Conservation (phyloP, 768 basidiomycete species). For the Boletellus sp. region DNA sequence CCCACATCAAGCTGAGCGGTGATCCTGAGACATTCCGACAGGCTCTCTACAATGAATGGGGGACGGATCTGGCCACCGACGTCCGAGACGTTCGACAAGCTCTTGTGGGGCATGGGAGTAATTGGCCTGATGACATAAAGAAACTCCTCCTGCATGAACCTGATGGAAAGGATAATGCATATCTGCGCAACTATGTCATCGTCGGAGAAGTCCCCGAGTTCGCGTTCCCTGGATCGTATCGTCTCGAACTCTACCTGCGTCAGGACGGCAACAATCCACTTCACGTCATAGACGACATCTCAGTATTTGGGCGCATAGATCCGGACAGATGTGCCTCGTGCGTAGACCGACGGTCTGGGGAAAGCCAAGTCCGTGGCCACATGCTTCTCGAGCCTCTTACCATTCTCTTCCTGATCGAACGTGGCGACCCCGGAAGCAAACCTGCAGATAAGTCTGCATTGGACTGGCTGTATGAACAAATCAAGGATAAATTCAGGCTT, state of each 20-base stretch:
- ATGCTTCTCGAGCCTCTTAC: conserved; percentile 15
- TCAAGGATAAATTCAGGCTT: too few species aligned
- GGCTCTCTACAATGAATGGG: too few species aligned
- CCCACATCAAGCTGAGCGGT: too few species aligned
- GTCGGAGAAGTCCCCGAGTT: conserved; percentile 14
- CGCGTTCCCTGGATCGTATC: conserved; percentile 16
- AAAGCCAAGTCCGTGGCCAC: conserved; percentile 12
- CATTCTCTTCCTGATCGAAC: conserved; percentile 6
- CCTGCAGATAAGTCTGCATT: too few species aligned
- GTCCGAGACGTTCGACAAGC: too few species aligned
- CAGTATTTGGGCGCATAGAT: conserved; percentile 8
- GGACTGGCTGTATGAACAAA: too few species aligned
- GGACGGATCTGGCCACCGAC: too few species aligned
- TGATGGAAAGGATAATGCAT: neutral
- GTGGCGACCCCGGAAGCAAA: too few species aligned
- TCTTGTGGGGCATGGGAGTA: too few species aligned
- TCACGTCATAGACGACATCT: conserved; percentile 16
- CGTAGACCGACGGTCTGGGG: conserved; percentile 5
- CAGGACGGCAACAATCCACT: too few species aligned
- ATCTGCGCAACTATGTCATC: conserved; percentile 10
- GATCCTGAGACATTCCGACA: too few species aligned
- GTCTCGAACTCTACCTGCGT: conserved; percentile 17
- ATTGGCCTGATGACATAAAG: too few species aligned
- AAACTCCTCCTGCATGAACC: neutral
- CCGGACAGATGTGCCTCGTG: conserved; percentile 11